Base-by-base conservation (phyloP, 1,284 basidiomycete genomes). In the Irpex sp. region DNA sequence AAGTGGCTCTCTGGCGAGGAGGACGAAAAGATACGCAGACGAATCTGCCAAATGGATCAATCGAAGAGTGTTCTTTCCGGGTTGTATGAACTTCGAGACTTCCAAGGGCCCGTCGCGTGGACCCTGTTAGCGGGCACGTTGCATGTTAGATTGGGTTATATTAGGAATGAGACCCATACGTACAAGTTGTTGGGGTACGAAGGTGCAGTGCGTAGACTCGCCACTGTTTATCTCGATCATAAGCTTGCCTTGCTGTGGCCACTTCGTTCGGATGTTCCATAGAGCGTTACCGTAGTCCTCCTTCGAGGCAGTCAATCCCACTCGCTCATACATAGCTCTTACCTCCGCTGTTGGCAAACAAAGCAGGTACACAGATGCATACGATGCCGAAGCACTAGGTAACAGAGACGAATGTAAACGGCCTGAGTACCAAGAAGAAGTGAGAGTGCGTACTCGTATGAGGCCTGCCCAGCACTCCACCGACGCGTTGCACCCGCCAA, bases 31-130 rank as follows among this genome's bases (percentile, higher is more conserved):
- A 57, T 66, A 72, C 45, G 68, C 66, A 9, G 77, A 71, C 68
- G 81, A 69, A 60, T 74, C 73, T 47, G 67, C 72, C 21, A 84
- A 71, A 58, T 83, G 81, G 42, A 82, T 74, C 49, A 83, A 70
- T 12, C 74, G 71, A n/a, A 83, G 61, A 16, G 69, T 68, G 66
- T 84, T 84, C 45, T 55, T 57, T 8, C 82, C 82, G 58, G 72
- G 67, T 21, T 66, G 70, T 9, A 85, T 66, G 59, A 69, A 71
- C 2, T 66, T 36, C 21, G 79, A 77, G 37, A 83, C 67, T 42
- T 81, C 77, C 9, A 77, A 71, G 39, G 72, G 72, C 56, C 67
- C 72, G 36, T 69, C 61, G 10, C 61, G 58, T 60, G 60, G 60
- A 54, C 63, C 69, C 68, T 68, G 54, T 35, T 49, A 54, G 21